These are phyloP conservation scores for Selaginella moellendorffii DNA, from an alignment of 75 land plant species.

Conservation along the genomic window DNA sequence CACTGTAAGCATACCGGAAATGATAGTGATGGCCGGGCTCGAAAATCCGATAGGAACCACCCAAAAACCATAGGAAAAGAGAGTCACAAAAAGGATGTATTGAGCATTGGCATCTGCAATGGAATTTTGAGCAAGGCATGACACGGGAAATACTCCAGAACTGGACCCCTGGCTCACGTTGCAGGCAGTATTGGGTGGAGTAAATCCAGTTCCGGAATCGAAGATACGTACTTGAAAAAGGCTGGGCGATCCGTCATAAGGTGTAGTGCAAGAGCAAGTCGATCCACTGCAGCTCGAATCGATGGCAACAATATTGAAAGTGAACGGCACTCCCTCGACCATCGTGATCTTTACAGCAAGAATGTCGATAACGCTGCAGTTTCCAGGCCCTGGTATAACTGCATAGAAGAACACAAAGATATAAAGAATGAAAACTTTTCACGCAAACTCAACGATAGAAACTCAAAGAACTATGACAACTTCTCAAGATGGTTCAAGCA, in stretches of 20 bases:
- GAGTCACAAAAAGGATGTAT: neutral
- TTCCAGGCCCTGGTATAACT: neutral
- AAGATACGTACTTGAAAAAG: neutral
- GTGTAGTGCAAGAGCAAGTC: neutral
- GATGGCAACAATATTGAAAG: neutral
- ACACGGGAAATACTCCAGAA: neutral
- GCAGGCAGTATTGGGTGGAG: neutral
- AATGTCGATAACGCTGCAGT: neutral
- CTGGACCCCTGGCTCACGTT: neutral
- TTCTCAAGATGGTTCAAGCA: too few species aligned
- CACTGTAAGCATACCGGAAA: neutral
- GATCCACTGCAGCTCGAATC: neutral
- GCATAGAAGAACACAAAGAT: neutral
- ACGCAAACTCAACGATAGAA: too few species aligned
- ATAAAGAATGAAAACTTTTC: neutral
- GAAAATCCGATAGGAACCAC: neutral
- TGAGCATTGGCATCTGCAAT: neutral
- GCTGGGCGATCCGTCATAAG: neutral
- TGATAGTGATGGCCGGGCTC: neutral
- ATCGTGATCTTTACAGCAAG: neutral
- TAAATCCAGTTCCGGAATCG: neutral
- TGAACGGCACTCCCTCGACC: neutral
- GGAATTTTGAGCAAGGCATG: neutral
- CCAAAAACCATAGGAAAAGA: neutral
- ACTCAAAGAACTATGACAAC: too few species aligned